Evolutionary conservation across 768 basidiomycete genomes (phyloP).

Genomic region (Lentinula detonsa): DNA sequence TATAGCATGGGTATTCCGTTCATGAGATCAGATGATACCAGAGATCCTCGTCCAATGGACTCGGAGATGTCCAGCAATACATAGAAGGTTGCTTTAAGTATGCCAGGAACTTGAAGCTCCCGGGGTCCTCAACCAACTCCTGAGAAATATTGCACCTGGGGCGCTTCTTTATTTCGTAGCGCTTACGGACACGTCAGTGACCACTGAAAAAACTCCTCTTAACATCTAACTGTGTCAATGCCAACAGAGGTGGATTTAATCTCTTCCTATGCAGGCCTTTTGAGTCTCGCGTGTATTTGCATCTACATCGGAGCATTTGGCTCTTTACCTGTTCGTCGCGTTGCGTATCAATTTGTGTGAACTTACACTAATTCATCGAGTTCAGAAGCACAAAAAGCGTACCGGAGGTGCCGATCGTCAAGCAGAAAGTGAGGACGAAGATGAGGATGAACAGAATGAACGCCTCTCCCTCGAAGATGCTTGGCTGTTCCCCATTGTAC

Average conservation of each 20-base stretch:
- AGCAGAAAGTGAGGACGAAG: constrained; percentile 36
- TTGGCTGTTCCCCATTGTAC: constrained; percentile 70
- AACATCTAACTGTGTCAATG: not conserved
- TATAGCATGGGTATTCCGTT: not conserved
- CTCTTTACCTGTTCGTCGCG: constrained; percentile 54
- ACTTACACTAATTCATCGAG: not conserved
- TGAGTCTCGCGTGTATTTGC: constrained; percentile 57
- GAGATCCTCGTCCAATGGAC: not conserved
- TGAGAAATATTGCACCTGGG: not conserved
- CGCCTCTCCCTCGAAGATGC: constrained; percentile 64
- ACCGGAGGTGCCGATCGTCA: constrained; percentile 10
- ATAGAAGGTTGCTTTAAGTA: not conserved
- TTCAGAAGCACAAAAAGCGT: constrained; percentile 13
- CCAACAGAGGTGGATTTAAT: constrained; percentile 49
- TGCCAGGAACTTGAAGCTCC: not conserved
- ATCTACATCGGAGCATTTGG: constrained; percentile 68
- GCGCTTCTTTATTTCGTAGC: not conserved
- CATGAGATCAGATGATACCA: not conserved
- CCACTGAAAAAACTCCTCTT: not conserved
- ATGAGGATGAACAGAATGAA: constrained; percentile 53
- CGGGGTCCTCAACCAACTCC: not conserved
- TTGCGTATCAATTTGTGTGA: constrained; percentile 4
- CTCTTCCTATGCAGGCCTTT: constrained; percentile 63
- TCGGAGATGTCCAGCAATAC: not conserved
- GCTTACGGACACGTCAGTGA: not conserved